These are phyloP conservation scores for Hyphopichia burtonii DNA, from an alignment of 1,139 yeast genomes.

Conservation along the genomic window DNA sequence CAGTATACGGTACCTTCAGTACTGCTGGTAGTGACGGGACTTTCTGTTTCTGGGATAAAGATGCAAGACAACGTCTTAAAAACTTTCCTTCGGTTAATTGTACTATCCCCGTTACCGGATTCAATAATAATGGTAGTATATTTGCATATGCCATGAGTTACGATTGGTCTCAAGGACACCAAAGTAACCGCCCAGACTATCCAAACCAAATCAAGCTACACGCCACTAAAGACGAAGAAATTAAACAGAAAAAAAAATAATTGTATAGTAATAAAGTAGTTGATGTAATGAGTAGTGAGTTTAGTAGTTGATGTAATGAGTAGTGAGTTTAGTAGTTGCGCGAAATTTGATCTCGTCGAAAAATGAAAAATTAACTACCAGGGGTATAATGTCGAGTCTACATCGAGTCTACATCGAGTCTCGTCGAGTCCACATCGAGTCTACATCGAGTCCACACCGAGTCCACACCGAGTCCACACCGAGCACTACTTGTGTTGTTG, in stretches of 20 bases:
- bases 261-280: not conserved
- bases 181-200: constrained; percentile 70
- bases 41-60: constrained; percentile 96
- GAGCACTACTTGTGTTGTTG: too few species aligned
- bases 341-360: too few species aligned
- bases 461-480: too few species aligned
- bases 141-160: constrained; percentile 92
- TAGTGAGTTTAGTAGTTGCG: not conserved
- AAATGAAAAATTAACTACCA: too few species aligned
- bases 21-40: constrained; percentile 97
- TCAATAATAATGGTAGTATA: constrained; percentile 79
- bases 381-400: too few species aligned
- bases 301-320: not conserved
- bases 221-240: constrained; percentile 82
- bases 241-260: constrained; percentile 66
- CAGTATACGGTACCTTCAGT: constrained; percentile 83
- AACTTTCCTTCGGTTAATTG: constrained; percentile 74
- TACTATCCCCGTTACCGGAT: constrained; percentile 74
- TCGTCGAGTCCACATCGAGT: too few species aligned
- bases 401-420: too few species aligned
- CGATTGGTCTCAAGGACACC: constrained; percentile 93
- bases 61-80: constrained; percentile 82
- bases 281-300: not conserved
- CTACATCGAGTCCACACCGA: too few species aligned
- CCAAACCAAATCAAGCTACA: constrained; percentile 81